These are phyloP conservation scores for Sicyos baderoa DNA, from an alignment of 306 rosid species.

Conservation along the genomic window DNA sequence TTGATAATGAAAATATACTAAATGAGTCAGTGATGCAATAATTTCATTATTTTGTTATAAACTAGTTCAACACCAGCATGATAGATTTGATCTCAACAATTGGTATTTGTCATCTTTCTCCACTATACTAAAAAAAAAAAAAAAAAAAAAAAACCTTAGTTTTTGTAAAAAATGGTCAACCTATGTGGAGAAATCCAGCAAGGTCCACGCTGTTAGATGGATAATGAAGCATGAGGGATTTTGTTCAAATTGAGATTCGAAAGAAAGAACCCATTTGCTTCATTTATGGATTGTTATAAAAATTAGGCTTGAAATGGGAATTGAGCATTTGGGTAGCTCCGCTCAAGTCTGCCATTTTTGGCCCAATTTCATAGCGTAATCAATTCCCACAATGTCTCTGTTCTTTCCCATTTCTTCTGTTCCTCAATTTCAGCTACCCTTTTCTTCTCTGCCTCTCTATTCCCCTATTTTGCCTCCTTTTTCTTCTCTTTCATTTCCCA, in stretches of 20 bases:
- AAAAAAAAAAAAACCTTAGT: too few relatives aligned
- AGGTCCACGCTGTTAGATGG: background rate
- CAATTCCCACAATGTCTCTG: slow-evolving; percentile 22
- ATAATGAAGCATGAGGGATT: background rate
- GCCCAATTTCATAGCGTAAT: background rate
- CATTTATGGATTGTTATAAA: too few relatives aligned
- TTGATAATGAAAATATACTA: too few relatives aligned
- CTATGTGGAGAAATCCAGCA: background rate
- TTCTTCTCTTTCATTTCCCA: slow-evolving; percentile 10
- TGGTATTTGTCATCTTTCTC: too few relatives aligned
- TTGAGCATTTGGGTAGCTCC: background rate
- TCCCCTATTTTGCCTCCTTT: slow-evolving; percentile 22
- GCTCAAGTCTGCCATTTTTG: background rate
- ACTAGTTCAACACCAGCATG: too few relatives aligned
- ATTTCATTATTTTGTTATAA: too few relatives aligned
- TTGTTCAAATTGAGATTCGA: background rate
- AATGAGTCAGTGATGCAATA: too few relatives aligned
- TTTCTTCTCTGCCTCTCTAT: slow-evolving; percentile 21
- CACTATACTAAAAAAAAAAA: too few relatives aligned
- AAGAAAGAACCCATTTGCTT: background rate
- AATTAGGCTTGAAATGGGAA: background rate
- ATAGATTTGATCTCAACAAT: too few relatives aligned
- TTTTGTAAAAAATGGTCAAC: too few relatives aligned
- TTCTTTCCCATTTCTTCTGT: slow-evolving; percentile 29
- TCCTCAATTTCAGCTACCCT: slow-evolving; percentile 21